Conservation (phyloP, 73 alveolate species). For the Tetrahymena thermophila region DNA sequence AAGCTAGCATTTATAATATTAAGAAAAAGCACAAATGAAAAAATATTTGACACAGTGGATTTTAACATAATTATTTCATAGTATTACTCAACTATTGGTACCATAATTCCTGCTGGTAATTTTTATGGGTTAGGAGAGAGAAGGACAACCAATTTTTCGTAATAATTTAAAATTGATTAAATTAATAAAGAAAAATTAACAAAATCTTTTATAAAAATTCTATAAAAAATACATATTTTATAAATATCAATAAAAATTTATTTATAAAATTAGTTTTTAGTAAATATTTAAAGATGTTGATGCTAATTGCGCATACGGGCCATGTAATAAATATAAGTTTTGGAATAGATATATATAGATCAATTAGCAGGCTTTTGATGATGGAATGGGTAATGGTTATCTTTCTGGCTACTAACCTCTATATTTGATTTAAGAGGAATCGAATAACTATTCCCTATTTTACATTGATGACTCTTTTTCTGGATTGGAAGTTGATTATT, state of each 20-base stretch:
- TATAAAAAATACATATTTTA: too few species aligned
- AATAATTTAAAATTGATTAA: not conserved
- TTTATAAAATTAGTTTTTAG: not conserved
- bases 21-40: not conserved
- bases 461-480: not conserved
- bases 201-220: not conserved
- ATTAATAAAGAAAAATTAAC: not conserved
- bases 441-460: not conserved
- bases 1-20: not conserved
- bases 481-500: not conserved
- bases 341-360: not conserved
- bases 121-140: not conserved
- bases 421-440: not conserved
- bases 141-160: not conserved
- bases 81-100: not conserved
- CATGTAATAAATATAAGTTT: not conserved
- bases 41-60: not conserved
- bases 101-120: not conserved
- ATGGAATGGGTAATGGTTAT: not conserved
- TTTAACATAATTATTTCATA: not conserved
- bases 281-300: not conserved
- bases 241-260: not conserved
- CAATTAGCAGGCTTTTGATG: not conserved
- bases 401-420: not conserved
- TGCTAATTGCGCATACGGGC: not conserved